phyloP scores from a whole-genome alignment of 192 early-diverging fungal species.

The Coemansia sp. region DNA sequence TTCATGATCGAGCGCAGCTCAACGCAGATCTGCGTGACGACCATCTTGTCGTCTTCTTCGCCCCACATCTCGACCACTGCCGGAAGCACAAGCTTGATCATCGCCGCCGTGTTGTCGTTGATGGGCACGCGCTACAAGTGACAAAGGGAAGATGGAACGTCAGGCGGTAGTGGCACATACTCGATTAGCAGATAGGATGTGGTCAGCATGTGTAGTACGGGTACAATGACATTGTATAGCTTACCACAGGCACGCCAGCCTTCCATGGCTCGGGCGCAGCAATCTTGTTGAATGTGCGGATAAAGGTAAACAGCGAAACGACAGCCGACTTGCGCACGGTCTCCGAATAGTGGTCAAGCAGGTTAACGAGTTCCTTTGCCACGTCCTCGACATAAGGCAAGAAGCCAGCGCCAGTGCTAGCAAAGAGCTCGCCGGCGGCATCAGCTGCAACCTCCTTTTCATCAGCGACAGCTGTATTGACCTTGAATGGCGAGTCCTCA shows the following conservation, averaged over 20 bases:
- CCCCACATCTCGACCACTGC: constrained; percentile 71
- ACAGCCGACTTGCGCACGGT: constrained; percentile 79
- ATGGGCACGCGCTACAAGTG: constrained; percentile 61
- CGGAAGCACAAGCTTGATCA: constrained; percentile 71
- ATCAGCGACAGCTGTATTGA: constrained; percentile 82
- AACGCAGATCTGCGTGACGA: constrained; percentile 78
- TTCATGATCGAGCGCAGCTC: constrained; percentile 72
- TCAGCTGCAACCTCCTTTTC: constrained; percentile 94
- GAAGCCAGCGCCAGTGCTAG: constrained; percentile 70
- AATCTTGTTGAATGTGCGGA: constrained; percentile 78
- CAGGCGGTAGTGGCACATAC: neutral
- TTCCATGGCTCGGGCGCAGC: constrained; percentile 68
- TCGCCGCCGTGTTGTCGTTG: constrained; percentile 71
- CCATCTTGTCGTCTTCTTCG: constrained; percentile 81
- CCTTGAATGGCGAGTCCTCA: constrained; percentile 61
- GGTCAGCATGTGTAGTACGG: neutral
- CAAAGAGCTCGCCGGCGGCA: constrained; percentile 85
- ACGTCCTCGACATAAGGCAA: constrained; percentile 81
- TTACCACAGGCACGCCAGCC: constrained; percentile 70
- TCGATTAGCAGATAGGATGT: neutral
- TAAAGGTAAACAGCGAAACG: constrained; percentile 71
- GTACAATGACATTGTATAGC: neutral
- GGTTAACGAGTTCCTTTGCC: constrained; percentile 64
- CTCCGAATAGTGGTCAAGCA: constrained; percentile 79
- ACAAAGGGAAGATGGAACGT: constrained; percentile 12